phyloP scores from a whole-genome alignment of 208 protist genomes.

The Trypanosoma caninum region DNA sequence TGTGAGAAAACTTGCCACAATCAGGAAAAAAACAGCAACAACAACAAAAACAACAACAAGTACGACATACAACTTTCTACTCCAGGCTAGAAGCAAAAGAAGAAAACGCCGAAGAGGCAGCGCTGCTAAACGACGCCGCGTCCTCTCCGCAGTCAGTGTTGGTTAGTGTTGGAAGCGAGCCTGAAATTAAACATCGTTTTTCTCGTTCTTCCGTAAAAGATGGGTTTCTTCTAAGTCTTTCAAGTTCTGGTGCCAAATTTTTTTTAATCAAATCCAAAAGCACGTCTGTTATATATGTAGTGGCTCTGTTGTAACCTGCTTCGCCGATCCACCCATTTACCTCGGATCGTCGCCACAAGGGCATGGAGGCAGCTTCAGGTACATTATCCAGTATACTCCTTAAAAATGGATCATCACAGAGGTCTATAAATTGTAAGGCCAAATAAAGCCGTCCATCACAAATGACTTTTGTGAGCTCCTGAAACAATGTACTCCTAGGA shows the following conservation, averaged over 20 bases:
- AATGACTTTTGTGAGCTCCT: conserved; percentile 19
- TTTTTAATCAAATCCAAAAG: conserved; percentile 34
- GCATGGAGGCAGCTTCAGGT: conserved; percentile 15
- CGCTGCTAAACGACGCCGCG: background rate
- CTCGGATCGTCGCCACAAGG: conserved; percentile 20
- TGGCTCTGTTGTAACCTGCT: conserved; percentile 30
- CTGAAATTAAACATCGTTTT: background rate
- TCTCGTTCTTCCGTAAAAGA: background rate
- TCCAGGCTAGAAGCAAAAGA: too few relatives aligned
- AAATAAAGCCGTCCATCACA: conserved; percentile 15
- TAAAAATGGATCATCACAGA: conserved; percentile 42
- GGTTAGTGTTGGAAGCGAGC: background rate
- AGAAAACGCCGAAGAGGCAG: background rate
- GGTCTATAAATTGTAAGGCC: conserved; percentile 39
- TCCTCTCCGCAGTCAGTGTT: background rate
- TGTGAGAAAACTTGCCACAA: too few relatives aligned
- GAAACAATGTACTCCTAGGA: conserved; percentile 6
- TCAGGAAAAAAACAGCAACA: too few relatives aligned
- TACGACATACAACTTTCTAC: too few relatives aligned
- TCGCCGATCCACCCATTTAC: conserved; percentile 50
- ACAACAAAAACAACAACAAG: too few relatives aligned
- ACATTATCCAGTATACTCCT: conserved; percentile 24
- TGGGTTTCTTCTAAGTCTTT: background rate
- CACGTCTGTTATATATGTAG: conserved; percentile 29
- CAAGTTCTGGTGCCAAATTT: conserved; percentile 50